Percentiles rank a stretch among this genome's conserved stretches.
These are phyloP conservation scores for Priceomyces fermenticarens DNA, from an alignment of 805 yeast species.

Conservation along the genomic window DNA sequence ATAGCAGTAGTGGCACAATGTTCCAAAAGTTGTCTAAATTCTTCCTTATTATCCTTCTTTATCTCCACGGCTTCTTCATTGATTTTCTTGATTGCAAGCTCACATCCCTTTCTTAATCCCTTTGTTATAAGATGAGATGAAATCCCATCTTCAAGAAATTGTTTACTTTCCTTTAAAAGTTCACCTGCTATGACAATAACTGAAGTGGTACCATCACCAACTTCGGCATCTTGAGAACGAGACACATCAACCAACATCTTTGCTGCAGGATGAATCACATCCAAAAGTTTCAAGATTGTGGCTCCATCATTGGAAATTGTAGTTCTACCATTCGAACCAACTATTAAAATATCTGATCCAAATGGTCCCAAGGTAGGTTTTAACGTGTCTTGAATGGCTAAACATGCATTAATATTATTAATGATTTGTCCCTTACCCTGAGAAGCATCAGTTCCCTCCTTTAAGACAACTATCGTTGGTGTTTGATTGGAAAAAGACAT, in stretches of 20 bases:
- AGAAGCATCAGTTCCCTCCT: slow-evolving; percentile 96
- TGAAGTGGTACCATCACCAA: slow-evolving; percentile 97
- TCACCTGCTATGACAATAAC: slow-evolving; percentile 96
- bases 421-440: slow-evolving; percentile 97
- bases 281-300: slow-evolving; percentile 84
- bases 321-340: slow-evolving; percentile 76
- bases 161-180: slow-evolving; percentile 82
- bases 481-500: slow-evolving; percentile 93
- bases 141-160: slow-evolving; percentile 93
- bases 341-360: slow-evolving; percentile 93
- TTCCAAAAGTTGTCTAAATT: slow-evolving; percentile 72
- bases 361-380: slow-evolving; percentile 95
- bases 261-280: slow-evolving; percentile 98
- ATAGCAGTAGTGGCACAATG: slow-evolving; percentile 96
- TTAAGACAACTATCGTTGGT: slow-evolving; percentile 96
- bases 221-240: slow-evolving; percentile 96
- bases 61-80: slow-evolving; percentile 74
- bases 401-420: slow-evolving; percentile 93
- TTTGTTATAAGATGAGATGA: slow-evolving; percentile 85
- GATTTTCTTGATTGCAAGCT: slow-evolving; percentile 69
- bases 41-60: slow-evolving; percentile 46
- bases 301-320: slow-evolving; percentile 99
- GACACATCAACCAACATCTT: slow-evolving; percentile 92
- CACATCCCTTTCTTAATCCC: slow-evolving; percentile 82
- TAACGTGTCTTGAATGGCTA: slow-evolving; percentile 94